A percentile compares a stretch with the other conserved stretches of the same genome.
phyloP scores from a whole-genome alignment of 352 stramenopile genomes.

The Albugo candida region DNA sequence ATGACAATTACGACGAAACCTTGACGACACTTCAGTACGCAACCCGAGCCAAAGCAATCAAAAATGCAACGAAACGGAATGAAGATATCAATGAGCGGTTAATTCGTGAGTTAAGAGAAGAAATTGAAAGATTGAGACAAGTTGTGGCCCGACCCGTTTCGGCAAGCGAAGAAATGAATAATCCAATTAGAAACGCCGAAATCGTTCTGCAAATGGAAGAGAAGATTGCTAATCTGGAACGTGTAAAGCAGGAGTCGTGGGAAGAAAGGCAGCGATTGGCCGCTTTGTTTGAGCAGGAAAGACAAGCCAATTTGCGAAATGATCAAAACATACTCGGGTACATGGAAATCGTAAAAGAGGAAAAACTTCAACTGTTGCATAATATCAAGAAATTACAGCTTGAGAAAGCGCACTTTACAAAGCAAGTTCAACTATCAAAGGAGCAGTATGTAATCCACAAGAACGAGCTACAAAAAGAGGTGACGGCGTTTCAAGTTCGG shows the following conservation, averaged over 20 bases:
- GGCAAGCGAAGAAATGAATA: constrained; percentile 2
- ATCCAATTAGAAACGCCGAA: constrained; percentile 4
- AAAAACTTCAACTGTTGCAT: constrained; percentile 84
- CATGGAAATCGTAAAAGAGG: constrained; percentile 81
- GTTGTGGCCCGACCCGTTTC: constrained; percentile 41
- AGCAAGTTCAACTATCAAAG: constrained; percentile 53
- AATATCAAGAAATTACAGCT: constrained; percentile 71
- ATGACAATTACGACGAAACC: constrained; percentile 87
- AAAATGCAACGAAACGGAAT: constrained; percentile 76
- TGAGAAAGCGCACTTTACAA: constrained; percentile 50
- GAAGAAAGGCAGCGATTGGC: constrained; percentile 78
- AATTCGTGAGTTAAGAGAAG: constrained; percentile 79
- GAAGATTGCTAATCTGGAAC: constrained; percentile 69
- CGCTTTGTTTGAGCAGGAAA: constrained; percentile 70
- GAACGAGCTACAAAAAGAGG: constrained; percentile 40
- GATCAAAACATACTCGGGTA: constrained; percentile 67
- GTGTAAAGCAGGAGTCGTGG: constrained; percentile 79
- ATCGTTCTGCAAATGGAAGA: constrained; percentile 72
- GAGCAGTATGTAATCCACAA: constrained; percentile 59
- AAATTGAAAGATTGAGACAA: constrained; percentile 81
- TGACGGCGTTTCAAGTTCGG: constrained; percentile 52
- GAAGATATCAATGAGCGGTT: constrained; percentile 84
- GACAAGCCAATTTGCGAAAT: constrained; percentile 66
- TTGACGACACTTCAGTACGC: constrained; percentile 88
- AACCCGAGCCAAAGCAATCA: constrained; percentile 82